A percentile compares a stretch with the other conserved stretches of the same genome.
Evolutionary conservation across 805 yeast species (phyloP).

Genomic region (Barnettozyma botsteinii): DNA sequence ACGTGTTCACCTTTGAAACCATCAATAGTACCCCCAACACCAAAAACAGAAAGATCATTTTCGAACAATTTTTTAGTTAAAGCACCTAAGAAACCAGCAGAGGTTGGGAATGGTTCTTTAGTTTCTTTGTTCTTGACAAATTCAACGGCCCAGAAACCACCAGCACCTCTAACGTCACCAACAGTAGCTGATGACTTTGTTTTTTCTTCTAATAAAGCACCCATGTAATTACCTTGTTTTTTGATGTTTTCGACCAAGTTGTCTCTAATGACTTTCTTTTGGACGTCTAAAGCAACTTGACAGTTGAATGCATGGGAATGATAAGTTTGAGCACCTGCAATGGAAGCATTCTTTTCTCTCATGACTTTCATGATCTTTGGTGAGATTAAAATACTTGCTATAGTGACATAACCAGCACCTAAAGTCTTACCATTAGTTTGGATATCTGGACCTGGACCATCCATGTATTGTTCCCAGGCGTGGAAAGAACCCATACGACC

Average conservation of each 20-base stretch:
- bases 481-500: constrained; percentile 45
- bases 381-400: constrained; percentile 37
- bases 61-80: constrained; percentile 31
- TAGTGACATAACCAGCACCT: constrained; percentile 43
- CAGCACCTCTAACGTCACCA: constrained; percentile 51
- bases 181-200: constrained; percentile 30
- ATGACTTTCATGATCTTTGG: constrained; percentile 33
- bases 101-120: constrained; percentile 38
- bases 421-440: constrained; percentile 44
- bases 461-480: constrained; percentile 39
- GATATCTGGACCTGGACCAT: constrained; percentile 41
- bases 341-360: constrained; percentile 21
- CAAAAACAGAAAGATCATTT: constrained; percentile 39
- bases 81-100: constrained; percentile 26
- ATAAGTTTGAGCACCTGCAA: constrained; percentile 44
- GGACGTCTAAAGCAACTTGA: constrained; percentile 41
- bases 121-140: constrained; percentile 42
- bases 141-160: constrained; percentile 51
- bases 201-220: constrained; percentile 28
- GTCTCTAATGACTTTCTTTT: constrained; percentile 33
- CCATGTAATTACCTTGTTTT: constrained; percentile 39
- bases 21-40: constrained; percentile 34
- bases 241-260: constrained; percentile 35
- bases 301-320: constrained; percentile 43
- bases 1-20: constrained; percentile 40